A percentile compares a stretch with the other conserved stretches of the same genome.
Conservation (phyloP, 2,329 filamentous ascomycete genomes). For the Venturiaceae sp. region DNA sequence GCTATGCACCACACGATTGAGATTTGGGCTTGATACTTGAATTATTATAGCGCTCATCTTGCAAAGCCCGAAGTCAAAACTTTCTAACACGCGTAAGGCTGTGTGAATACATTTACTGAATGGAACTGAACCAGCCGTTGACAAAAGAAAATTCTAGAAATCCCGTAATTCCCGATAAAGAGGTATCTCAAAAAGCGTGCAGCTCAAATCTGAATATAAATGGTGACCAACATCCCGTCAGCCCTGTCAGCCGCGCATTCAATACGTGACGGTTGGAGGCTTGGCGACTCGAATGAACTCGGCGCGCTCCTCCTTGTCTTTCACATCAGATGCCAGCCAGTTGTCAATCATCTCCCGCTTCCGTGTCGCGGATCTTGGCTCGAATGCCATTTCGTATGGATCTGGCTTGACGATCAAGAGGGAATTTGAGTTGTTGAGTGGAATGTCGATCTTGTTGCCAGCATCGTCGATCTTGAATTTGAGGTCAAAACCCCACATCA, state of each 20-base stretch:
- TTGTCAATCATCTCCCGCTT: constrained; percentile 13
- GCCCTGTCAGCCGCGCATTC: neutral
- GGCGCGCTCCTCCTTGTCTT: constrained; percentile 1
- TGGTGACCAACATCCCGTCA: neutral
- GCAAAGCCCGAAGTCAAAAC: neutral
- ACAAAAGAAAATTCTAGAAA: neutral
- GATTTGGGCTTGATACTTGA: neutral
- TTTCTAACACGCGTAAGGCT: neutral
- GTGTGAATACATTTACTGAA: neutral
- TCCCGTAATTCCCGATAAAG: neutral
- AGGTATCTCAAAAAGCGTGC: neutral
- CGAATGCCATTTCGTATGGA: constrained; percentile 44
- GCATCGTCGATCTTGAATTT: constrained; percentile 39
- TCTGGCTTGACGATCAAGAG: constrained; percentile 50
- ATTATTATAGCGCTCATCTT: neutral
- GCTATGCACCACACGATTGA: too few species aligned
- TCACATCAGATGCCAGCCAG: constrained; percentile 1
- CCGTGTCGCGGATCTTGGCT: constrained; percentile 35
- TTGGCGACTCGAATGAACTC: neutral
- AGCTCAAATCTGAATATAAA: neutral
- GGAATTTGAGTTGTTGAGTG: constrained; percentile 42
- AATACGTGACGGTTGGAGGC: neutral
- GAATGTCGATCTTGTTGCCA: constrained; percentile 30
- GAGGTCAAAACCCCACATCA: constrained; percentile 38
- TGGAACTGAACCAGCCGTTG: neutral